A percentile compares a stretch with the other conserved stretches of the same genome.
Evolutionary conservation across 225 moss, liverwort and hornwort species (phyloP).

Genomic region (Neckera pumila): DNA sequence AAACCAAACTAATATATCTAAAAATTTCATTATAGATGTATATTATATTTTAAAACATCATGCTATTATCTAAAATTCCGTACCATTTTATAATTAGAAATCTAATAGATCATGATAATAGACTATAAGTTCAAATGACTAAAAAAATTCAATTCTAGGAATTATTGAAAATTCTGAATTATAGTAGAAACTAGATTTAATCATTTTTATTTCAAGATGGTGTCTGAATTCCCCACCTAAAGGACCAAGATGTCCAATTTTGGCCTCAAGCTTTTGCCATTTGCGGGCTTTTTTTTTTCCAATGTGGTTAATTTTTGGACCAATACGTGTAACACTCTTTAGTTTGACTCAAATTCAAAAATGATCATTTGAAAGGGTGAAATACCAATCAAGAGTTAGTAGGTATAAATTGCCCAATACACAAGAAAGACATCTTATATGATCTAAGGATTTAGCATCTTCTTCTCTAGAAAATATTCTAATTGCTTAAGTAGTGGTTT

Average conservation of each 20-base stretch:
- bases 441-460: background rate
- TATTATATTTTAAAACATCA: background rate
- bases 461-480: background rate
- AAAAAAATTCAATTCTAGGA: background rate
- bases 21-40: background rate
- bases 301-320: too few species aligned
- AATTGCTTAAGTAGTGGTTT: background rate
- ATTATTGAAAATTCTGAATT: background rate
- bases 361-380: background rate
- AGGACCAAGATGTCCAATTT: too few species aligned
- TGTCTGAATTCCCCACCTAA: too few species aligned
- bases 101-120: background rate
- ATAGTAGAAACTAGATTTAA: background rate
- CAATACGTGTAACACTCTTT: too few species aligned
- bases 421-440: background rate
- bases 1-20: background rate
- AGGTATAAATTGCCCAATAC: background rate
- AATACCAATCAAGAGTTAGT: too few species aligned
- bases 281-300: too few species aligned
- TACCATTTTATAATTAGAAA: background rate
- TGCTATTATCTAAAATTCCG: background rate
- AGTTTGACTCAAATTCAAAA: too few species aligned
- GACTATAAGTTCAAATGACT: background rate
- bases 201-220: background rate
- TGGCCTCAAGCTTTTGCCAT: too few species aligned